A percentile compares a stretch with the other conserved stretches of the same genome.
Conservation (phyloP, 352 stramenopile species). For the Pythium aristosporum region DNA sequence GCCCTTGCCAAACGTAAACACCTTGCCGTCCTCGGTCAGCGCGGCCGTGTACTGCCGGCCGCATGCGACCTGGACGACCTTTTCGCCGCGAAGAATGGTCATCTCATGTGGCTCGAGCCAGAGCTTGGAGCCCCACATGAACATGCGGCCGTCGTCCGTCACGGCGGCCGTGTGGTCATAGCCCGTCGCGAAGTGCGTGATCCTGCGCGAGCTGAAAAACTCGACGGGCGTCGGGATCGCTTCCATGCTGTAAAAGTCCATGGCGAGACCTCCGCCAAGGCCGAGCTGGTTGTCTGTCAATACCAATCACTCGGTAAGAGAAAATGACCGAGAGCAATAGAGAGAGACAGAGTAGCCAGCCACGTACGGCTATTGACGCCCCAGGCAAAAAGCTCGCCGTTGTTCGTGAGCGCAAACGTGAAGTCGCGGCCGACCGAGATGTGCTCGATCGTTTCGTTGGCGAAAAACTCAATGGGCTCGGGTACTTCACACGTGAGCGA, state of each 20-base stretch:
- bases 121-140: conserved; percentile 88
- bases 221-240: conserved; percentile 88
- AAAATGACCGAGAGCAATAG: background rate
- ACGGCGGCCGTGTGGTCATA: conserved; percentile 90
- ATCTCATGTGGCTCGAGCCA: conserved; percentile 92
- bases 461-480: conserved; percentile 85
- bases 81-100: conserved; percentile 72
- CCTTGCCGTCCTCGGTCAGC: conserved; percentile 65
- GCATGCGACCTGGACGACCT: conserved; percentile 78
- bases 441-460: conserved; percentile 56
- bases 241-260: conserved; percentile 95
- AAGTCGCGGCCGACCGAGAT: conserved; percentile 90
- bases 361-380: conserved; percentile 90
- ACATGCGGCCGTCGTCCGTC: conserved; percentile 73
- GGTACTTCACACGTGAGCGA: conserved; percentile 77
- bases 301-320: conserved; percentile 4
- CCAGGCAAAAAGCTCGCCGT: conserved; percentile 89
- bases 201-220: conserved; percentile 54
- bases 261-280: conserved; percentile 83
- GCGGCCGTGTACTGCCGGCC: conserved; percentile 85
- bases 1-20: conserved; percentile 89
- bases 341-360: background rate
- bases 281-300: conserved; percentile 85
- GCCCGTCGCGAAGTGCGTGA: conserved; percentile 91
- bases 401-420: conserved; percentile 81